Conservation (phyloP, 805 yeast species). For the Cyberlindnera mycetangii region DNA sequence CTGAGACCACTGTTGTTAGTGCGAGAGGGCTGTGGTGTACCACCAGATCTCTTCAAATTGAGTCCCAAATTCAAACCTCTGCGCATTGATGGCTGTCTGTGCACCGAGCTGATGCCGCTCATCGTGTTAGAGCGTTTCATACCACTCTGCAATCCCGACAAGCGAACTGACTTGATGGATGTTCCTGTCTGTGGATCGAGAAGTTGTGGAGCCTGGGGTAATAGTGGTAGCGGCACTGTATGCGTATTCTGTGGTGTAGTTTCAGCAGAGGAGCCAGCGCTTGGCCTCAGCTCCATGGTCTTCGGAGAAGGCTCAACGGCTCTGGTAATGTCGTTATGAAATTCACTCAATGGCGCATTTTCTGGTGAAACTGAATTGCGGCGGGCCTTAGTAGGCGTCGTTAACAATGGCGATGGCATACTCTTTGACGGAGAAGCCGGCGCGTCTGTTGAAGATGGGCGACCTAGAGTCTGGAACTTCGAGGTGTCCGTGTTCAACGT, state of each 20-base stretch:
- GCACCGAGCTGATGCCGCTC: constrained; percentile 21
- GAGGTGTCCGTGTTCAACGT: constrained; percentile 36
- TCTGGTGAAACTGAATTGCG: constrained; percentile 25
- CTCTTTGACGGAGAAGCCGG: background rate
- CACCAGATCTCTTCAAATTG: constrained; percentile 6
- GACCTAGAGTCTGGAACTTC: constrained; percentile 24
- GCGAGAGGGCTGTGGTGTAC: background rate
- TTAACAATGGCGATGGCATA: constrained; percentile 18
- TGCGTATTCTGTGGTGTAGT: background rate
- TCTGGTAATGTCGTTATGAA: background rate
- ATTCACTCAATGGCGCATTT: constrained; percentile 19
- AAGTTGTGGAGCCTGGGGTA: constrained; percentile 1
- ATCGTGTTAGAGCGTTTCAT: constrained; percentile 25
- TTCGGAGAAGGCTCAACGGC: constrained; percentile 8
- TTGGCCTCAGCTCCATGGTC: constrained; percentile 1
- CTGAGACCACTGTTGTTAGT: constrained; percentile 1
- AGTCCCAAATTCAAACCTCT: constrained; percentile 26
- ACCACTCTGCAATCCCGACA: constrained; percentile 3
- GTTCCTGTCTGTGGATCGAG: background rate
- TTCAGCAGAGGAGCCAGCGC: background rate
- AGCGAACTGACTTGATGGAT: constrained; percentile 5
- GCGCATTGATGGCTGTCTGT: constrained; percentile 18
- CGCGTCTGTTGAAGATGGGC: background rate
- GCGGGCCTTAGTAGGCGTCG: constrained; percentile 28
- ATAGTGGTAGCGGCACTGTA: background rate